Conservation (phyloP, 306 rosid genomes). For the Vachellia collinsii region DNA sequence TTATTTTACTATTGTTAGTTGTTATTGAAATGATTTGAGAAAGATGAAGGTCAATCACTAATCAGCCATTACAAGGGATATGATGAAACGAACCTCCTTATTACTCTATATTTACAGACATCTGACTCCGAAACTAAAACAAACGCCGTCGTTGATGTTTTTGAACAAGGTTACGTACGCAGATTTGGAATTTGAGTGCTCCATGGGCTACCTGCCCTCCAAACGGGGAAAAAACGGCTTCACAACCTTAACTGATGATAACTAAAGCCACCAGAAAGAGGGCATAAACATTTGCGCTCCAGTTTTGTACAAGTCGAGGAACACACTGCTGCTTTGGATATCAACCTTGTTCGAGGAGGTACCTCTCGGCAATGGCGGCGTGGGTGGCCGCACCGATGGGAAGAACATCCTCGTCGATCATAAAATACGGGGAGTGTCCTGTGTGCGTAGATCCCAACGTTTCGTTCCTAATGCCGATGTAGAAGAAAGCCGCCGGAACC, state of each 20-base stretch:
- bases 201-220: slow-evolving; percentile 24
- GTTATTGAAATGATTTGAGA: neutral
- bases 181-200: neutral
- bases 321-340: neutral
- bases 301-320: slow-evolving; percentile 36
- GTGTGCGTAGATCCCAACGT: slow-evolving; percentile 88
- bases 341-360: slow-evolving; percentile 62
- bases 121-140: slow-evolving; percentile 26
- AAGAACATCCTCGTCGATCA: slow-evolving; percentile 84
- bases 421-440: slow-evolving; percentile 88
- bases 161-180: neutral
- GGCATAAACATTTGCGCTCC: neutral
- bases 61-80: neutral
- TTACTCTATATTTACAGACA: slow-evolving; percentile 24
- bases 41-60: neutral
- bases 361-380: slow-evolving; percentile 90
- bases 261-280: neutral
- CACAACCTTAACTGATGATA: slow-evolving; percentile 3
- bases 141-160: neutral
- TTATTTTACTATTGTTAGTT: too few relatives aligned
- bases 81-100: slow-evolving; percentile 14
- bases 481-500: slow-evolving; percentile 79
- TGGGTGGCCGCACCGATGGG: slow-evolving; percentile 83
- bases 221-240: neutral
- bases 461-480: slow-evolving; percentile 83